These are phyloP conservation scores for Dissophora globulifera DNA, from an alignment of 192 early-diverging fungal genomes.

Conservation along the genomic window DNA sequence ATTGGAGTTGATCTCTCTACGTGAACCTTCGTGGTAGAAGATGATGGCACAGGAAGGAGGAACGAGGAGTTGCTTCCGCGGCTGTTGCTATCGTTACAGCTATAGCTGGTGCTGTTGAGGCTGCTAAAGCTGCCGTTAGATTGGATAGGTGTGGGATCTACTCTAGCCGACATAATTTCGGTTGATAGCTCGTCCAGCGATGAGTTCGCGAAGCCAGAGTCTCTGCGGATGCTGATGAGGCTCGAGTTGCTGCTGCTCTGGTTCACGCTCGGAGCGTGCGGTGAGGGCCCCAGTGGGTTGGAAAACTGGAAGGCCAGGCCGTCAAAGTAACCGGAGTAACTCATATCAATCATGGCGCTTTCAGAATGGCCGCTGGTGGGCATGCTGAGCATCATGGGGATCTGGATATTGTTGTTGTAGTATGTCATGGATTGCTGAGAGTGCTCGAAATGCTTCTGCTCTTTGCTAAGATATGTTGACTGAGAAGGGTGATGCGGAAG, in stretches of 20 bases:
- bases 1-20: constrained; percentile 9
- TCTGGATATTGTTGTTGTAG: constrained; percentile 16
- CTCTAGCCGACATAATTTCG: constrained; percentile 23
- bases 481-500: constrained; percentile 1
- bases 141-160: not conserved
- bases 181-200: constrained; percentile 33
- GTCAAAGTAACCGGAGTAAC: constrained; percentile 5
- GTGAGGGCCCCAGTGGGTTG: not conserved
- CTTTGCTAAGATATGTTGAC: not conserved
- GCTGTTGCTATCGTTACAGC: not conserved
- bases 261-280: not conserved
- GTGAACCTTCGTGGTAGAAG: not conserved
- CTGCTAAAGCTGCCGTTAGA: not conserved
- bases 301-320: not conserved
- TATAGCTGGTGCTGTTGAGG: not conserved
- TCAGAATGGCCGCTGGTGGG: not conserved
- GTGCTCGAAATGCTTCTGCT: not conserved
- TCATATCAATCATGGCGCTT: not conserved
- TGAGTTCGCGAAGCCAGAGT: constrained; percentile 28
- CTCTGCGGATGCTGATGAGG: constrained; percentile 23
- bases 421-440: constrained; percentile 21
- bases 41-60: constrained; percentile 10
- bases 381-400: constrained; percentile 20
- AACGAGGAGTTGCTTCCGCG: constrained; percentile 5
- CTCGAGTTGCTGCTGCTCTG: constrained; percentile 1